Conservation (phyloP, 163 green algal genomes). For the Coccomyxa subellipsoidea region DNA sequence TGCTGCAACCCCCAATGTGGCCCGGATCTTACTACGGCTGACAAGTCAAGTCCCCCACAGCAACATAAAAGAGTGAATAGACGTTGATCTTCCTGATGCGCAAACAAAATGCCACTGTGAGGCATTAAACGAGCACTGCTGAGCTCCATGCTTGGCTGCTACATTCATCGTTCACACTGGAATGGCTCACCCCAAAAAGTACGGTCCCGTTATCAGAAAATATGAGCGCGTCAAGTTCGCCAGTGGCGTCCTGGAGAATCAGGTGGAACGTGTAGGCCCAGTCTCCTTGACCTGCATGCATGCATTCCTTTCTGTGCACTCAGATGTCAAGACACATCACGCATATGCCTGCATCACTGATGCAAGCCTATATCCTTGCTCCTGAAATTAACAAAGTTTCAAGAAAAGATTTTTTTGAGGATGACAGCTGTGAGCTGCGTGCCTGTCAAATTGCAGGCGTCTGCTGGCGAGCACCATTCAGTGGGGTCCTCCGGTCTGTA, state of each 20-base stretch:
- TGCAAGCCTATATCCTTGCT: not conserved
- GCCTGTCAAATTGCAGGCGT: not conserved
- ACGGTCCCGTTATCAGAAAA: not conserved
- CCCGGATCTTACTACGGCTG: too few relatives aligned
- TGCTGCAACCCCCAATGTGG: too few relatives aligned
- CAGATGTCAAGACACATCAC: not conserved
- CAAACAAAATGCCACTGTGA: too few relatives aligned
- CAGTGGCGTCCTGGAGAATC: constrained; percentile 5
- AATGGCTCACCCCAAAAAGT: not conserved
- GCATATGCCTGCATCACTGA: not conserved
- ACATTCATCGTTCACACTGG: too few relatives aligned
- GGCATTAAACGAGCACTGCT: too few relatives aligned
- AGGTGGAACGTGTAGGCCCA: not conserved
- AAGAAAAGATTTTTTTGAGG: not conserved
- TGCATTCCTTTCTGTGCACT: not conserved
- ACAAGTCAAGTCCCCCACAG: too few relatives aligned
- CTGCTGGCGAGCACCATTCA: not conserved
- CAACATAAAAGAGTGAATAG: too few relatives aligned
- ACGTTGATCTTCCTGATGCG: too few relatives aligned
- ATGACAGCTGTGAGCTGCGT: not conserved
- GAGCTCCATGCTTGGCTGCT: too few relatives aligned
- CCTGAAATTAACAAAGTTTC: not conserved
- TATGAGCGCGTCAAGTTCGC: not conserved
- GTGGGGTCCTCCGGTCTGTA: not conserved
- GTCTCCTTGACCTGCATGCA: not conserved